Evolutionary conservation across 164 flowering plant genomes (phyloP), one percentile per base, ranked within the genome.

Genomic region (Sedum album): DNA sequence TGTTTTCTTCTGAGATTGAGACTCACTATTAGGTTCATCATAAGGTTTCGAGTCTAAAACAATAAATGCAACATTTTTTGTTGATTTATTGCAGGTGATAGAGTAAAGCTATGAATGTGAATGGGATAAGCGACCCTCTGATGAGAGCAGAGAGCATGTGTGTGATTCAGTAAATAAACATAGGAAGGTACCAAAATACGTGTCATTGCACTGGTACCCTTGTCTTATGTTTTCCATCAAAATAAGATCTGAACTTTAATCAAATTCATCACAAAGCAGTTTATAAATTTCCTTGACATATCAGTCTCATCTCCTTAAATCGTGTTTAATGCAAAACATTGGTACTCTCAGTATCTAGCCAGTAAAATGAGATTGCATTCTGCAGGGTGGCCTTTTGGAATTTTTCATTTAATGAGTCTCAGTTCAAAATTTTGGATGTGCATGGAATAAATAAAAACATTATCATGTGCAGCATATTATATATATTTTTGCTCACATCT

Each of bases 211-310:
- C 4, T 57, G 17, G 33, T 28, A 33, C 28, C 62, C 62, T 30
- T 57, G 62, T 57, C 8, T 57, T 57, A 28, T 28, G 62, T 28
- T n/a, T n/a, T n/a, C n/a, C 7, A 20, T 28, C n/a, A n/a, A 33
- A 33, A 57, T 57, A 57, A 28, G 62, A 57, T 57, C 62, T 57
- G 62, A 57, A 28, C 7, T 49, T 20, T 49, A 6, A 57, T 57
- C 62, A 57, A 33, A 14, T 20, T 57, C 4, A 28, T 57, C 33
- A 17, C 33, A 57, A 26, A 57, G 18, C 33, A 57, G 62, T 33
- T 57, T 28, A 11, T 57, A 2, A 13, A 11, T 25, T 55, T 55
- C 11, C 31, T 4, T 6, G 4, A 41, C 11, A 55, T 25, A 57
- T 4, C 2, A 26, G 17, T 28, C 10, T 25, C 10, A 25, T 26